Evolutionary conservation across 2,329 filamentous ascomycete species (phyloP).

Genomic region (Cordyceps fumosorosea): DNA sequence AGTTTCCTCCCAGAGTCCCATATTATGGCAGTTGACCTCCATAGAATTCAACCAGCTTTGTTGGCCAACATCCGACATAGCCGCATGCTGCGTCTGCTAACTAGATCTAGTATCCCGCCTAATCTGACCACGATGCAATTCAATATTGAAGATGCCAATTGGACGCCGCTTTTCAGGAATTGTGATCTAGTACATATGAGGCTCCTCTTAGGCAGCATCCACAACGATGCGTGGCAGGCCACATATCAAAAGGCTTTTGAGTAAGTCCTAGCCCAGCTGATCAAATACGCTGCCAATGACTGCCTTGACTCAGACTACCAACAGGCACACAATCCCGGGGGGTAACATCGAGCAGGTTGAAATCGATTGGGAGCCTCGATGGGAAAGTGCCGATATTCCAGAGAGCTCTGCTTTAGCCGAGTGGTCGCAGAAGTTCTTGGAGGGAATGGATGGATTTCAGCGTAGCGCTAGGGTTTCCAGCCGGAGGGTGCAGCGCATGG

Average conservation of each 20-base stretch:
- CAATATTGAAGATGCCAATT: slow-evolving; percentile 67
- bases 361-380: slow-evolving; percentile 73
- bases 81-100: slow-evolving; percentile 15
- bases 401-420: slow-evolving; percentile 50
- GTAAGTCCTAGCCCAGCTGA: slow-evolving; percentile 28
- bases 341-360: slow-evolving; percentile 84
- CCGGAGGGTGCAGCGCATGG: slow-evolving; percentile 45
- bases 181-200: slow-evolving; percentile 83
- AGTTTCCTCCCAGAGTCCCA: slow-evolving; percentile 19
- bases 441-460: slow-evolving; percentile 59
- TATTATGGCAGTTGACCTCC: slow-evolving; percentile 34
- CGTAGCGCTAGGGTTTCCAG: slow-evolving; percentile 57
- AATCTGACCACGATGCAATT: slow-evolving; percentile 51
- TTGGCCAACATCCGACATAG: slow-evolving; percentile 14
- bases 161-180: slow-evolving; percentile 42
- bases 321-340: slow-evolving; percentile 66
- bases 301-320: not conserved
- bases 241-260: slow-evolving; percentile 65
- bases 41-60: slow-evolving; percentile 32
- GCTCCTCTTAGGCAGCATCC: slow-evolving; percentile 71
- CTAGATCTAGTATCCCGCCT: slow-evolving; percentile 54
- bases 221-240: slow-evolving; percentile 57
- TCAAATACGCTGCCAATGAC: not conserved
- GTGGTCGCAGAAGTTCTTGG: slow-evolving; percentile 65
- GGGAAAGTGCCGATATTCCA: slow-evolving; percentile 58